These are phyloP conservation scores for Aureobasidium sp. DNA, from an alignment of 2,329 filamentous ascomycete species.

Conservation along the genomic window DNA sequence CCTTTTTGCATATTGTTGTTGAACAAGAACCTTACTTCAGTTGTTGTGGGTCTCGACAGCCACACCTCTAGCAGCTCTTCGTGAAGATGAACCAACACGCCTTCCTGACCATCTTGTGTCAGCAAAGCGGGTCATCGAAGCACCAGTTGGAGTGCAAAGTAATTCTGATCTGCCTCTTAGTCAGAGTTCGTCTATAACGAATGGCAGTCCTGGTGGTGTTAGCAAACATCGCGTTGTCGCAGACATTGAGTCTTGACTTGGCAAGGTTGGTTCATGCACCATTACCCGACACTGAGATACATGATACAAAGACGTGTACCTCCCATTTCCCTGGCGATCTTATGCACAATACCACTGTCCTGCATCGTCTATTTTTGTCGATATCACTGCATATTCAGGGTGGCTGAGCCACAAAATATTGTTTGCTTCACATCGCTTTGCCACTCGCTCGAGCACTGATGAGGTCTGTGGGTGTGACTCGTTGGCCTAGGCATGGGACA, in stretches of 20 bases:
- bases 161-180: background rate
- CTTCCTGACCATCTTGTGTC: background rate
- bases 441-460: background rate
- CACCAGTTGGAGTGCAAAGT: too few species aligned
- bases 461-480: background rate
- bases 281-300: background rate
- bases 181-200: background rate
- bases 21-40: background rate
- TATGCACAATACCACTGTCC: background rate
- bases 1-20: background rate
- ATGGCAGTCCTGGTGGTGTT: background rate
- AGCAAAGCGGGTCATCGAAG: too few species aligned
- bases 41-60: background rate
- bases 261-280: background rate
- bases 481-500: background rate
- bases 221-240: background rate
- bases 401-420: background rate
- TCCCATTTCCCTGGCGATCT: background rate
- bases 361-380: background rate
- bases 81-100: too few species aligned
- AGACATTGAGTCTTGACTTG: background rate
- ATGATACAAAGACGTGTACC: conserved; percentile 2
- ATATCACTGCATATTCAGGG: background rate
- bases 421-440: background rate
- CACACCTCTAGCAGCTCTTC: background rate